Percentiles rank a stretch among this genome's conserved stretches.
Conservation (phyloP, 2,329 filamentous ascomycete genomes). For the Immersiporthe knoxdaviesiana region DNA sequence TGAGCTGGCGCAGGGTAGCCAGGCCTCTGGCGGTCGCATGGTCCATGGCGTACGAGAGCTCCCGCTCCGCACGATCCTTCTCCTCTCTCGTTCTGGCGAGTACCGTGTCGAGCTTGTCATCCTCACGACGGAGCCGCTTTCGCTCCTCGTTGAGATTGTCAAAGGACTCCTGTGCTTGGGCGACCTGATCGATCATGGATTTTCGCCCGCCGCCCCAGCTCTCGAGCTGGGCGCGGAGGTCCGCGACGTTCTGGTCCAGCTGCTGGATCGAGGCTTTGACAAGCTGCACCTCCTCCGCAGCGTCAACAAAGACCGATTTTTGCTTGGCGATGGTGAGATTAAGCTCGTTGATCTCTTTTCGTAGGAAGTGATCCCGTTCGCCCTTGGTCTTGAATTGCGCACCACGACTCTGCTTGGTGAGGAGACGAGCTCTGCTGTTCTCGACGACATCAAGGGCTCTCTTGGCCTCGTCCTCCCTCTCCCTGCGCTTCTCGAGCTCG, state of each 20-base stretch:
- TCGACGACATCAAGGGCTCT: slow-evolving; percentile 77
- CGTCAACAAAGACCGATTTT: slow-evolving; percentile 82
- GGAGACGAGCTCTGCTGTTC: slow-evolving; percentile 74
- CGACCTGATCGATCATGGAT: slow-evolving; percentile 72
- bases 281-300: slow-evolving; percentile 77
- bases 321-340: slow-evolving; percentile 76
- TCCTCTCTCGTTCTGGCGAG: slow-evolving; percentile 77
- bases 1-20: slow-evolving; percentile 82
- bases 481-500: slow-evolving; percentile 72
- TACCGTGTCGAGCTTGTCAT: slow-evolving; percentile 81
- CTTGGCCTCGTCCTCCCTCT: slow-evolving; percentile 72
- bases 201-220: slow-evolving; percentile 77
- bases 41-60: slow-evolving; percentile 85
- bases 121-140: slow-evolving; percentile 85
- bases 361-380: slow-evolving; percentile 84
- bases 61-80: slow-evolving; percentile 74
- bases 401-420: slow-evolving; percentile 89
- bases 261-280: slow-evolving; percentile 72
- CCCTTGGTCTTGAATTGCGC: slow-evolving; percentile 86
- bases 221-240: slow-evolving; percentile 73
- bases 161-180: slow-evolving; percentile 75
- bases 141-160: slow-evolving; percentile 84
- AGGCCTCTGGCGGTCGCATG: slow-evolving; percentile 84
- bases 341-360: slow-evolving; percentile 78
- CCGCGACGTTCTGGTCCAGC: slow-evolving; percentile 73